Base-by-base conservation (phyloP, 371 early-diverging fungal genomes). In the Mucor racemosus region DNA sequence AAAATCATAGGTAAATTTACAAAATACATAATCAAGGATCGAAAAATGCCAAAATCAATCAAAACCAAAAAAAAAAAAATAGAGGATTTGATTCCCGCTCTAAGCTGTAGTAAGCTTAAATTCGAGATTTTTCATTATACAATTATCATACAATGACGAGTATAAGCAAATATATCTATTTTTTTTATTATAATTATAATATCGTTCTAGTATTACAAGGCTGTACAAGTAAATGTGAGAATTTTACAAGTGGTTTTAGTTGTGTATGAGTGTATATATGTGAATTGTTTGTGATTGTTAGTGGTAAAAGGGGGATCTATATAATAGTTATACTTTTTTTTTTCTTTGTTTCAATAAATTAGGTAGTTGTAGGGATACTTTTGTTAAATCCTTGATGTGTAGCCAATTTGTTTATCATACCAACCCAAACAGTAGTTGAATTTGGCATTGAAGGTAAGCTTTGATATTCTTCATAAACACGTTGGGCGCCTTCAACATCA, bases 341-440 rank as follows among this genome's bases (percentile, higher is more conserved):
- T 21, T 21, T 11, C 26, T 31, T 53, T 26, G 53, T 53, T 13
- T 21, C 13, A 26, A 26, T 17, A 17, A 26, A 53, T 53, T 53
- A 31, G 31, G 53, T 53, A 14, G 53, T 14, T 11, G 53, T 21
- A 53, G 53, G 26, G 9, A 31, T 42, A 63, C 34, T 39, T 13
- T 53, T 31, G 53, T 42, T 11, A 26, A 62, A 62, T 50, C 53
- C 63, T 31, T 62, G 63, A n/a, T 62, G 26, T 21, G 53, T 40
- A 54, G 64, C 69, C 19, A 73, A 39, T 6, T 55, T 54, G 35
- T 63, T 58, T 5, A 73, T 60, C 36, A 46, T 66, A 15, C 46
- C 53, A 13, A 63, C 46, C 73, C 73, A 73, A 21, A 73, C 40
- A 3, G 67, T 48, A 1, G 67, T 64, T 13, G 69, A 69, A 31